Base-by-base conservation (phyloP, 768 basidiomycete genomes). In the Dacryopinax primogenitus region DNA sequence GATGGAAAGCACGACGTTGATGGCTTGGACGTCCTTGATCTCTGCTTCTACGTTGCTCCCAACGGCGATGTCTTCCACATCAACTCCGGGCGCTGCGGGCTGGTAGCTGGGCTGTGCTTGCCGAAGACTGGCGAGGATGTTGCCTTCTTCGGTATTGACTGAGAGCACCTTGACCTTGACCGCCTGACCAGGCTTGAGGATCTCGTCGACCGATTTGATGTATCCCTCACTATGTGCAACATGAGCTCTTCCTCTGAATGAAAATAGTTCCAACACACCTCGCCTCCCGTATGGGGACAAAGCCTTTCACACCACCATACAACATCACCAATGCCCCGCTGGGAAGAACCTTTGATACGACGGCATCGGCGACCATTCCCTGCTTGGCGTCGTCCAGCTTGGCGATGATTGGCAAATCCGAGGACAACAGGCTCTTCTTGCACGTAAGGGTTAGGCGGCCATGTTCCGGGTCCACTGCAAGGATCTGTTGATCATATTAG, bases 351-450 rank as follows among this genome's bases (percentile, higher is more conserved):
- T 86, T 90, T 78, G 86, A 87, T 58, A 99, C 80, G 1, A 91
- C 88, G 1, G 86, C 94, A 72, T 93, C 84, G 0, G 88, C 82
- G 28, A 95, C 77, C 36, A 82, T 72, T 2, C 93, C 93, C 4
- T 82, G 77, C 70, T 82, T 78, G 35, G 83, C 85, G 65, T 91
- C 87, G 35, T 86, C 86, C 64, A 86, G 72, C 16, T 75, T 79
- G 1, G 86, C 74, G 36, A 95, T 71, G 58, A 90, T 78, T 1
- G 89, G 88, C 1, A 92, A 76, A 0, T 81, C 80, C 0, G 94
- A 91, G 30, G 92, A 87, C 33, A 98, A 73, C 15, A 99, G 78
- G 0, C 88, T 85, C 77, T 90, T 94, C 78, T 97, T 98, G 21
- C 94, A 85, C 0, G 96, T 98, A 62, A 98, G 76, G 7, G 83